A percentile compares a stretch with the other conserved stretches of the same genome.
Evolutionary conservation across 176 grass and related monocot species (phyloP).

Genomic region (Puccinellia tenuiflora): DNA sequence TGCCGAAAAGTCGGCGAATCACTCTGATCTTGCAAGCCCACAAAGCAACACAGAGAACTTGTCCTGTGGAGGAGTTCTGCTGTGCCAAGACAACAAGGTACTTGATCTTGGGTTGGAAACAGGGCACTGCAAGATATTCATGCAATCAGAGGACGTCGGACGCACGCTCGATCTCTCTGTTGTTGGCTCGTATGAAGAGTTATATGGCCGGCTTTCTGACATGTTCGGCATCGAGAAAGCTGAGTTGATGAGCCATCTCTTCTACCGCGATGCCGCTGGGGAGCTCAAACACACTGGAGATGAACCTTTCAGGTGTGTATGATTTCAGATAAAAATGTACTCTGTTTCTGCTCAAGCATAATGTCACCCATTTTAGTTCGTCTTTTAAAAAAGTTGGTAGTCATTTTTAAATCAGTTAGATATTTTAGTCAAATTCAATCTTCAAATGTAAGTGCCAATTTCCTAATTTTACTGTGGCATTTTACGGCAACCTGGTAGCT

Average conservation of each 20-base stretch:
- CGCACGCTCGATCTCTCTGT: constrained; percentile 73
- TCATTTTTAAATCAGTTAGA: neutral
- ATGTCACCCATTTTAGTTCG: neutral
- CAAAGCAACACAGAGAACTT: constrained; percentile 29
- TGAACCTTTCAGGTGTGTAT: constrained; percentile 85
- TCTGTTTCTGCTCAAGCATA: neutral
- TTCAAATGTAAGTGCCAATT: neutral
- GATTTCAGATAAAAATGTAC: constrained; percentile 1
- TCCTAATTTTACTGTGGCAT: neutral
- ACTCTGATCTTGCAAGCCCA: constrained; percentile 38
- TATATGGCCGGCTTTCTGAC: constrained; percentile 66
- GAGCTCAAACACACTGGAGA: constrained; percentile 78
- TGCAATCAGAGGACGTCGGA: constrained; percentile 92
- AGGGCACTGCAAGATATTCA: constrained; percentile 90
- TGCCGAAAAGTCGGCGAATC: constrained; percentile 32
- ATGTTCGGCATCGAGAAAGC: constrained; percentile 82
- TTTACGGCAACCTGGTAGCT: too few species aligned
- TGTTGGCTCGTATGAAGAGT: constrained; percentile 78
- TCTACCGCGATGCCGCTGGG: constrained; percentile 74
- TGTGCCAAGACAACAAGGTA: constrained; percentile 21
- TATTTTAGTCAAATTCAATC: neutral
- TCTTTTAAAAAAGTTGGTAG: too few species aligned
- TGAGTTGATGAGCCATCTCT: constrained; percentile 80
- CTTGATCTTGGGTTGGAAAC: constrained; percentile 60
- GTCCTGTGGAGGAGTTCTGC: constrained; percentile 16